Evolutionary conservation across 176 grass and related monocot species (phyloP).

Genomic region (Juncus effusus): DNA sequence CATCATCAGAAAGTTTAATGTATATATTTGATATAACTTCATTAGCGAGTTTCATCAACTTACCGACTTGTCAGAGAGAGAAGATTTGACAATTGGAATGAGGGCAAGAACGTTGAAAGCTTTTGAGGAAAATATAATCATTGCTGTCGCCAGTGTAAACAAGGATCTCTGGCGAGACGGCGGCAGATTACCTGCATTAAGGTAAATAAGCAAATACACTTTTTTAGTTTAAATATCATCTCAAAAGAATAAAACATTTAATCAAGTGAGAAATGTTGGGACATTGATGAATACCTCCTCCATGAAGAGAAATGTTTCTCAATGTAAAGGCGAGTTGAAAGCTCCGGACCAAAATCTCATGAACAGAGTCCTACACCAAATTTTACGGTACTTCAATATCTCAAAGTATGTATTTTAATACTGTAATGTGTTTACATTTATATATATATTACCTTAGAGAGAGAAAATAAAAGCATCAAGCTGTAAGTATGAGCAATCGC

Average conservation of each 20-base stretch:
- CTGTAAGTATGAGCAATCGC: conserved; percentile 93
- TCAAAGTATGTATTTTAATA: conserved; percentile 12
- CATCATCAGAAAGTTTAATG: not conserved
- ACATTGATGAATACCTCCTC: conserved; percentile 36
- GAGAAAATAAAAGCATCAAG: conserved; percentile 90
- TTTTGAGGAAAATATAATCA: conserved; percentile 91
- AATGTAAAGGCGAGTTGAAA: conserved; percentile 97
- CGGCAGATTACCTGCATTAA: conserved; percentile 54
- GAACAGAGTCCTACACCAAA: conserved; percentile 50
- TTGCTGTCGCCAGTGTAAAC: conserved; percentile 86
- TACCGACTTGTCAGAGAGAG: conserved; percentile 60
- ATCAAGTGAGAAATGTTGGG: not conserved
- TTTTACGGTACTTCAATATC: not conserved
- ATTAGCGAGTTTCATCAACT: conserved; percentile 21
- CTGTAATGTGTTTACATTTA: conserved; percentile 5
- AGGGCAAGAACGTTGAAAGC: conserved; percentile 78
- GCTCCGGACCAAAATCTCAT: conserved; percentile 69
- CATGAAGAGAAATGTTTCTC: conserved; percentile 67
- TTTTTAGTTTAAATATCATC: conserved; percentile 9
- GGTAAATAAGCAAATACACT: conserved; percentile 8
- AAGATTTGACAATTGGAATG: conserved; percentile 64
- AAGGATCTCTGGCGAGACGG: conserved; percentile 74
- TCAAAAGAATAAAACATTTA: not conserved
- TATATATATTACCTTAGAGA: conserved; percentile 42
- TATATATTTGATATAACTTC: not conserved